Percentiles rank a stretch among this genome's conserved stretches.
These are phyloP conservation scores for Suhomyces sp. DNA, from an alignment of 805 yeast species.

Conservation along the genomic window DNA sequence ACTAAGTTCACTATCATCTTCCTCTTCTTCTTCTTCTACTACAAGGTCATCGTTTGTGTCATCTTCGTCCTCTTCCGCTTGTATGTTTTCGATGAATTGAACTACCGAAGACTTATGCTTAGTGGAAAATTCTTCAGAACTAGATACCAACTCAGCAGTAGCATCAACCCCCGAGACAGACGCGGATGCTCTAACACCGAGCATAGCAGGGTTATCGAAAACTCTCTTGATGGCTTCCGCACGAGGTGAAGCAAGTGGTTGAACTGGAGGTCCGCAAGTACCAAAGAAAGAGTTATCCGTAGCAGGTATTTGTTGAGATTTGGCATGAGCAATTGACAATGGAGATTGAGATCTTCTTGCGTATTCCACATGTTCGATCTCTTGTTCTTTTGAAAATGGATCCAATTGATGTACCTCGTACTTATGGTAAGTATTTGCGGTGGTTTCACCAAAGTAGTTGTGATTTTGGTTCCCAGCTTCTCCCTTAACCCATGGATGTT, in stretches of 20 bases:
- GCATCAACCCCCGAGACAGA: conserved; percentile 12
- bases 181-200: conserved; percentile 12
- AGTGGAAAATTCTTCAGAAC: conserved; percentile 5
- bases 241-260: conserved; percentile 28
- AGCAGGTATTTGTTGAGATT: neutral
- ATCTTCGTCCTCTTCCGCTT: conserved; percentile 28
- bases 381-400: conserved; percentile 4
- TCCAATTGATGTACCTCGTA: conserved; percentile 5
- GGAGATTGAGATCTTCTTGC: neutral
- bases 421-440: conserved; percentile 2
- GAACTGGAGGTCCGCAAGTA: neutral
- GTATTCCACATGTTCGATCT: conserved; percentile 9
- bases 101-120: conserved; percentile 13
- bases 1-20: neutral
- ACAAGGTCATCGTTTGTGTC: conserved; percentile 2
- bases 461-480: conserved; percentile 1
- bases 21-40: conserved; percentile 10
- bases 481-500: conserved; percentile 66
- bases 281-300: conserved; percentile 4
- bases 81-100: conserved; percentile 26
- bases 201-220: conserved; percentile 45
- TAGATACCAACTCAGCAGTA: conserved; percentile 7
- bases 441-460: conserved; percentile 7
- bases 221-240: conserved; percentile 43
- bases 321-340: neutral